Evolutionary conservation across 2,329 filamentous ascomycete genomes (phyloP).

Genomic region (Apiospora sp.): DNA sequence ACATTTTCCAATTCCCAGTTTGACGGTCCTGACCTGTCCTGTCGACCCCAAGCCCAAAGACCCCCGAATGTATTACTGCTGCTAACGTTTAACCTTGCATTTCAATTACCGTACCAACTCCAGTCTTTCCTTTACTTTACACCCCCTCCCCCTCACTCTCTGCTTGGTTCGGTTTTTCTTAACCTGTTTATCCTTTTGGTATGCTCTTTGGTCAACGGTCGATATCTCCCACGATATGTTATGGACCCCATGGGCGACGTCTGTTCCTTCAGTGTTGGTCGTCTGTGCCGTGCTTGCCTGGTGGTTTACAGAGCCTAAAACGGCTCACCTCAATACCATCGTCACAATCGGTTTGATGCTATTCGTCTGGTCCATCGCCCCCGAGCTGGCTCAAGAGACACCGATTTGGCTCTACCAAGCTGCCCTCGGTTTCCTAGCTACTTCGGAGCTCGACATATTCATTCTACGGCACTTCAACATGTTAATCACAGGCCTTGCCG

Average conservation of each 20-base stretch:
- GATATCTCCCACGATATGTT: constrained; percentile 50
- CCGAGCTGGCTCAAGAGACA: constrained; percentile 48
- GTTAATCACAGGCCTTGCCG: constrained; percentile 60
- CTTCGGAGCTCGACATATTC: constrained; percentile 55
- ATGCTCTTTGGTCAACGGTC: constrained; percentile 35
- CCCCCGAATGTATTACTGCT: constrained; percentile 1
- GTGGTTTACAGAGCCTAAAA: constrained; percentile 55
- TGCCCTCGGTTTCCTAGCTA: constrained; percentile 45
- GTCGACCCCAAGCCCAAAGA: not conserved
- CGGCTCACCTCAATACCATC: constrained; percentile 51
- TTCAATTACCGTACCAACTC: constrained; percentile 21
- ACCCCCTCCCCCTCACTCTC: constrained; percentile 29
- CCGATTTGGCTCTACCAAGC: constrained; percentile 45
- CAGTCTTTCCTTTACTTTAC: constrained; percentile 27
- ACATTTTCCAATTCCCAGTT: constrained; percentile 12
- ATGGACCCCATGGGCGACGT: constrained; percentile 57
- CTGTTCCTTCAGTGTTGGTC: constrained; percentile 54
- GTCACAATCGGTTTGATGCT: constrained; percentile 49
- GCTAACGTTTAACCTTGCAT: constrained; percentile 12
- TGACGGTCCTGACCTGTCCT: not conserved
- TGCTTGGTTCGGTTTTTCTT: constrained; percentile 29
- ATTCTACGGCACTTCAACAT: constrained; percentile 61
- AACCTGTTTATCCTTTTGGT: constrained; percentile 35
- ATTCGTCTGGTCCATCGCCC: constrained; percentile 52
- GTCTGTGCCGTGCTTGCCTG: constrained; percentile 51